Base-by-base conservation (phyloP, 768 basidiomycete species). In the Boletus pseudo-olivaceus region DNA sequence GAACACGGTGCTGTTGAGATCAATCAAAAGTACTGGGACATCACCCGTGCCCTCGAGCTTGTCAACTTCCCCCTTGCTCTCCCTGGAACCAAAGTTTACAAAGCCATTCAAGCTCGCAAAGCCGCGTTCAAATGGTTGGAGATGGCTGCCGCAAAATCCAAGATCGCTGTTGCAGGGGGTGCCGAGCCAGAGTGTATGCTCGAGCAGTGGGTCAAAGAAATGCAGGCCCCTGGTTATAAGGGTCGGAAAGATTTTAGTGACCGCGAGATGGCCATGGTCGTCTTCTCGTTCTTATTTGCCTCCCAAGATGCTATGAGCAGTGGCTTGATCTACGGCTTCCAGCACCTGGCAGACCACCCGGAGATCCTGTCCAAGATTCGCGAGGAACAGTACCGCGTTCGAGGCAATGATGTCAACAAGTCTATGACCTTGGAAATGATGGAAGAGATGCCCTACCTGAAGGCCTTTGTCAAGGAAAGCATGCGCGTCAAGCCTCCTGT, bases 251-350 rank as follows among this genome's bases (percentile, higher is more conserved):
- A 98, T 57, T 98, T 94, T 75, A 89, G 85, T 60, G 89, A 98
- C 70, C 79, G 81, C 61, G 96, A 99, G 73, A 98, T 98, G 84
- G 93, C 91, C 29, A 90, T 97, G 87, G 95, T 97, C 65, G 73
- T 99, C 38, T 87, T 99, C 67, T 93, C 91, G 11, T 98, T 98
- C 85, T 76, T 99, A 50, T 98, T 98, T 65, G 97, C 93, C 2
- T 89, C 86, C 26, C 93, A 97, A 76, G 97, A 99, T 68, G 97
- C 97, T 45, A 98, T 99, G 97, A 92, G 91, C 69, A 93, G 90
- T 56, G 95, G 94, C 47, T 76, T 98, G 63, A 93, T 97, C 65
- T 98, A 92, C 71, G 88, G 85, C 37, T 97, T 98, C 84, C 97
- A 99, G 73, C 92, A 95, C 71, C 79, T 97, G 35, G 91, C 90